phyloP scores from a whole-genome alignment of 1,284 basidiomycete species.

The Schizophyllum commune region DNA sequence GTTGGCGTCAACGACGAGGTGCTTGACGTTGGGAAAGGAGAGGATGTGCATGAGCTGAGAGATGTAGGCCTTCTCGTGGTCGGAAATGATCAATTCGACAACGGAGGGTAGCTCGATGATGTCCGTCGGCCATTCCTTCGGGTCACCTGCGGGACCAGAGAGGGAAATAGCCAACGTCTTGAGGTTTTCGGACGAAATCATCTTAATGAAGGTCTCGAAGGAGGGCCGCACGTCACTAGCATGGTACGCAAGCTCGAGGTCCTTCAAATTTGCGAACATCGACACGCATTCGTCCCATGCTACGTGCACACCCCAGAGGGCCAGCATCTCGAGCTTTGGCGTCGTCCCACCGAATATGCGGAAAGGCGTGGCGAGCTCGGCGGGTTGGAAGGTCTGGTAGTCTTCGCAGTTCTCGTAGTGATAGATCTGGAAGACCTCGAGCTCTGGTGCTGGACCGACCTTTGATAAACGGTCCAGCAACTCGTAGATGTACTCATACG shows the following conservation, averaged over 20 bases:
- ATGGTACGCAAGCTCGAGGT: constrained; percentile 52
- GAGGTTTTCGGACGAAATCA: constrained; percentile 46
- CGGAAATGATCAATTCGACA: constrained; percentile 38
- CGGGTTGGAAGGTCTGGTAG: constrained; percentile 28
- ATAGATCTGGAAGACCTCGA: constrained; percentile 43
- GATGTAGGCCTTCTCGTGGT: constrained; percentile 35
- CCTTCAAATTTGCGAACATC: constrained; percentile 33
- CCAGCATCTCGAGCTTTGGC: constrained; percentile 39
- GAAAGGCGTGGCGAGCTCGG: constrained; percentile 27
- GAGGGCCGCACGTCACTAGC: constrained; percentile 48
- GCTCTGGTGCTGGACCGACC: constrained; percentile 37
- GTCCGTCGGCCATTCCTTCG: constrained; percentile 27
- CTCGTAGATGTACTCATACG: constrained; percentile 38
- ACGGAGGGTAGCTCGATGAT: constrained; percentile 40
- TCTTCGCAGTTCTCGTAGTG: constrained; percentile 41
- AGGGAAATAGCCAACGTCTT: constrained; percentile 36
- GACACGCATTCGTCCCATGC: constrained; percentile 43
- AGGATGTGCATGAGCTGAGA: constrained; percentile 40
- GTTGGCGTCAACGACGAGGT: constrained; percentile 45
- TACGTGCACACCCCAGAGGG: constrained; percentile 58
- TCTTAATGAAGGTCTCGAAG: constrained; percentile 38
- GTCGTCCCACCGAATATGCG: constrained; percentile 45
- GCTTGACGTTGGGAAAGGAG: constrained; percentile 37
- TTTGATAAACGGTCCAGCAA: constrained; percentile 35
- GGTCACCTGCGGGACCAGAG: constrained; percentile 43